Evolutionary conservation across 116 monocot genomes (phyloP).

Genomic region (Dioscorea cayenensis): DNA sequence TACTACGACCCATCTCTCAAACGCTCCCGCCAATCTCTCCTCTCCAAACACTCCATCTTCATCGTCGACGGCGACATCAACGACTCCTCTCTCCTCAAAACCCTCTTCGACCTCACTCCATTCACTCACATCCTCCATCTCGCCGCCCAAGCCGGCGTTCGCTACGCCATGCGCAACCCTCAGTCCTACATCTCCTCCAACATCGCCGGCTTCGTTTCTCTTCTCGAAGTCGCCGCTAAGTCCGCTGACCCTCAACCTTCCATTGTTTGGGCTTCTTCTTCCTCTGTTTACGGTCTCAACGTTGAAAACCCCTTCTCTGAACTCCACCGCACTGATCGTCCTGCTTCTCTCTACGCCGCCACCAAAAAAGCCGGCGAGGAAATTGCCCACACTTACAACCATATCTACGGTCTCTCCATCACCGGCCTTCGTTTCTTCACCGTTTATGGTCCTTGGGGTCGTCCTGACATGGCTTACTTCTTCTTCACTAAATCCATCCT

Average conservation of each 20-base stretch:
- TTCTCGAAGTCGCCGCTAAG: slow-evolving; percentile 41
- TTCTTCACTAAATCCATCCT: slow-evolving; percentile 49
- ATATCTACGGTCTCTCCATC: slow-evolving; percentile 78
- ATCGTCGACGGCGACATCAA: slow-evolving; percentile 55
- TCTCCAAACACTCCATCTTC: slow-evolving; percentile 25
- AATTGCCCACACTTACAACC: slow-evolving; percentile 72
- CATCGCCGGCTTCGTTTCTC: slow-evolving; percentile 46
- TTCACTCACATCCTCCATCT: slow-evolving; percentile 77
- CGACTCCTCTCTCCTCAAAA: slow-evolving; percentile 30
- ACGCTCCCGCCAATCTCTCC: slow-evolving; percentile 39
- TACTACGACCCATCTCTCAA: slow-evolving; percentile 71
- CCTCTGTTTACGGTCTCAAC: slow-evolving; percentile 62
- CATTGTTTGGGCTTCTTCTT: slow-evolving; percentile 58
- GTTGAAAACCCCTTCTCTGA: slow-evolving; percentile 47
- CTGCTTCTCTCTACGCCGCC: slow-evolving; percentile 73
- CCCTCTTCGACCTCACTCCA: slow-evolving; percentile 49
- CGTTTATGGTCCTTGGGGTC: slow-evolving; percentile 63
- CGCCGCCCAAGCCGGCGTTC: slow-evolving; percentile 64
- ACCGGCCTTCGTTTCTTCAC: slow-evolving; percentile 78
- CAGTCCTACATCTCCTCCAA: slow-evolving; percentile 60
- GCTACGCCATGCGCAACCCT: slow-evolving; percentile 51
- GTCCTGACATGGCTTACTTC: slow-evolving; percentile 73
- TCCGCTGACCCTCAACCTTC: slow-evolving; percentile 56
- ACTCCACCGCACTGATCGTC: slow-evolving; percentile 52
- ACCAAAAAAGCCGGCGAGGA: slow-evolving; percentile 88